Percentiles rank a stretch among this genome's conserved stretches.
Conservation (phyloP, 1,139 yeast species). For the Hemisphaericaspora xylofermentans region DNA sequence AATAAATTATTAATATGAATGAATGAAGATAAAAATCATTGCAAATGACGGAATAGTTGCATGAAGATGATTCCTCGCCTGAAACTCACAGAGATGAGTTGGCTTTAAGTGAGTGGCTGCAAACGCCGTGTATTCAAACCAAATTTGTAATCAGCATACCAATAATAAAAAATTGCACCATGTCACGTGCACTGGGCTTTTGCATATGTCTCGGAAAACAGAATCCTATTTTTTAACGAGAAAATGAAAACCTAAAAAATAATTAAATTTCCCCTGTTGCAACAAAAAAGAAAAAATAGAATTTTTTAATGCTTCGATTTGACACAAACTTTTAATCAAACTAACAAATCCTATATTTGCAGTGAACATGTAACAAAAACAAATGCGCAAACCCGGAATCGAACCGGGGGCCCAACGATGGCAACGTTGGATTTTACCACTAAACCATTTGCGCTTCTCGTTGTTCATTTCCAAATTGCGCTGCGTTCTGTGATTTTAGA, state of each 20-base stretch:
- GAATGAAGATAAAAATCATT: no score
- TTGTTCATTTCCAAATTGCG: neutral
- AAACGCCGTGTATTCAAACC: neutral
- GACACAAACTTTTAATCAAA: neutral
- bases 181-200: slow-evolving; percentile 1
- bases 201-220: neutral
- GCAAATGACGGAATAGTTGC: neutral
- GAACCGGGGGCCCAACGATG: slow-evolving; percentile 21
- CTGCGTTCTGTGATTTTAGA: no score
- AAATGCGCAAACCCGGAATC: slow-evolving; percentile 18
- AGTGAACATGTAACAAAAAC: slow-evolving; percentile 4
- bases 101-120: neutral
- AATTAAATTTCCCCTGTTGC: no score
- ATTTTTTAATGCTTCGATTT: neutral
- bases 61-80: no score
- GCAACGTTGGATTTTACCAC: slow-evolving; percentile 20
- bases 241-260: neutral
- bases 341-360: no score
- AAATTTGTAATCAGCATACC: neutral
- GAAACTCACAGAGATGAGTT: no score
- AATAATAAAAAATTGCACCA: neutral
- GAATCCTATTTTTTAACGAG: neutral
- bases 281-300: no score
- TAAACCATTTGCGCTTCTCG: slow-evolving; percentile 16
- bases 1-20: no score